These are phyloP conservation scores for Sporothrix phasma DNA, from an alignment of 2,329 filamentous ascomycete species.

Conservation along the genomic window DNA sequence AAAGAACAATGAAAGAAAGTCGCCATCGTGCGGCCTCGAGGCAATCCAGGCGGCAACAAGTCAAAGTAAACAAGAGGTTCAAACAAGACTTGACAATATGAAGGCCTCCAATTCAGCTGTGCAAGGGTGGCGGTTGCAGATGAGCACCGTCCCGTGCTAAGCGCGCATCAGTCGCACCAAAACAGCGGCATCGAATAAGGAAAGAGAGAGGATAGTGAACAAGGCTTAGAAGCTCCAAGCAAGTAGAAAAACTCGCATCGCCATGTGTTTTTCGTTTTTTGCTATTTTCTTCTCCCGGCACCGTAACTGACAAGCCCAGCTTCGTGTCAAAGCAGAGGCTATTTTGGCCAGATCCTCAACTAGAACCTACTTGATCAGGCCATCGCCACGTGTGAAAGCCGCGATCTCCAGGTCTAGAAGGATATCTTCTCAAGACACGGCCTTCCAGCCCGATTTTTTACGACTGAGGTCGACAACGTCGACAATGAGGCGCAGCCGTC, in stretches of 20 bases:
- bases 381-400: not conserved
- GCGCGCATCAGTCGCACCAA: not conserved
- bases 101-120: not conserved
- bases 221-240: not conserved
- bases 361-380: not conserved
- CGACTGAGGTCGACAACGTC: not conserved
- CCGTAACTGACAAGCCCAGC: too few species aligned
- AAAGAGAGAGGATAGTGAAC: not conserved
- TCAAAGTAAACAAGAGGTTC: too few species aligned
- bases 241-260: not conserved
- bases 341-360: not conserved
- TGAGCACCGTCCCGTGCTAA: not conserved
- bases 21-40: too few species aligned
- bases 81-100: too few species aligned
- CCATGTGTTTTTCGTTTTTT: not conserved
- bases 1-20: too few species aligned
- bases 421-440: not conserved
- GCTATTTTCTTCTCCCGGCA: not conserved
- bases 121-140: not conserved
- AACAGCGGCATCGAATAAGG: not conserved
- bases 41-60: too few species aligned
- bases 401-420: not conserved
- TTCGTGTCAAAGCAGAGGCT: not conserved
- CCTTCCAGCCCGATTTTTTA: not conserved
- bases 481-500: too few species aligned